phyloP scores from a whole-genome alignment of 148 eudicot genomes.

The Amaranthus palmeri region DNA sequence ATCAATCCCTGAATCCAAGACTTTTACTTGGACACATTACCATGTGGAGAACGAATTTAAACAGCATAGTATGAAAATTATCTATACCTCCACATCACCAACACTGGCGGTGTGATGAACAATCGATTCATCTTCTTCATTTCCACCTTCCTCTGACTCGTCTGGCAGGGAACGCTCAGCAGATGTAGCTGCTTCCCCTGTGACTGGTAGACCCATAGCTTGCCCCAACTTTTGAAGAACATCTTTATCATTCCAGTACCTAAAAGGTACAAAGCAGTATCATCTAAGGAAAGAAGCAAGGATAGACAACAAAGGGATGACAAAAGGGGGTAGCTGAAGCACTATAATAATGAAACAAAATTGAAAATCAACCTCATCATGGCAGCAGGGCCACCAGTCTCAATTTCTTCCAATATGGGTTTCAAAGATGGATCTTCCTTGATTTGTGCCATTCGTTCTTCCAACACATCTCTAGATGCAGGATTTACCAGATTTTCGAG shows the following conservation, averaged over 20 bases:
- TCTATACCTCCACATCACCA: constrained; percentile 84
- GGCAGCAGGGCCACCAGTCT: constrained; percentile 93
- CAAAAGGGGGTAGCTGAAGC: background rate
- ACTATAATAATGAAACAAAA: constrained; percentile 5
- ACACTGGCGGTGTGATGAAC: constrained; percentile 93
- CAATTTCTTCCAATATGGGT: constrained; percentile 92
- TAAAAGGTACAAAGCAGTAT: constrained; percentile 8
- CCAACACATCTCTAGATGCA: constrained; percentile 64
- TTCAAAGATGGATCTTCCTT: constrained; percentile 93
- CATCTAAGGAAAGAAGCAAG: constrained; percentile 2
- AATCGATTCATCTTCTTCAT: constrained; percentile 89
- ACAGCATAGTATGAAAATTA: background rate
- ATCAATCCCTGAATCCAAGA: background rate
- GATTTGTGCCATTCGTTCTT: constrained; percentile 80
- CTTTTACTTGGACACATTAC: background rate
- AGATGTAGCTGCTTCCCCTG: constrained; percentile 58
- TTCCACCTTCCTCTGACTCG: constrained; percentile 67
- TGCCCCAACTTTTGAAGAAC: constrained; percentile 90
- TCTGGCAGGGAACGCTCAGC: constrained; percentile 45
- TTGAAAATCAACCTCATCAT: constrained; percentile 72
- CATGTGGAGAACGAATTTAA: background rate
- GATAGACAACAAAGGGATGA: background rate
- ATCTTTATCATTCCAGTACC: constrained; percentile 97
- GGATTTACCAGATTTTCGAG: constrained; percentile 86
- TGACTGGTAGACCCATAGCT: constrained; percentile 86